Conservation (phyloP, 2,329 filamentous ascomycete genomes). For the Pezicula carpinea region DNA sequence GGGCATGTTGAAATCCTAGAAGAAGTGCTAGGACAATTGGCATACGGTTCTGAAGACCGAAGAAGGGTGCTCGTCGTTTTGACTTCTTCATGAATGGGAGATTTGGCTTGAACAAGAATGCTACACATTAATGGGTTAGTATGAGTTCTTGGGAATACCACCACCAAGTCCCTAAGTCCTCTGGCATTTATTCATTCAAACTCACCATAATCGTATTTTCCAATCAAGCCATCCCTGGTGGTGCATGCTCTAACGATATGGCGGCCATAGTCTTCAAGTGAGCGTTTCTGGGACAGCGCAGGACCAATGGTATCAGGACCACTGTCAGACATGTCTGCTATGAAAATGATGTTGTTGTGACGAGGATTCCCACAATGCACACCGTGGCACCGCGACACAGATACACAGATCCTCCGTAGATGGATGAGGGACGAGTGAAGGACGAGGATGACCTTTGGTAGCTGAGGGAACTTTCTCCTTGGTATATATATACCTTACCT, state of each 20-base stretch:
- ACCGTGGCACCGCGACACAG: no score
- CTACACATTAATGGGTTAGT: conserved; percentile 15
- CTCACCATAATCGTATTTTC: conserved; percentile 76
- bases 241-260: conserved; percentile 41
- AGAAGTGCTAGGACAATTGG: conserved; percentile 70
- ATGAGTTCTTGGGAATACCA: conserved; percentile 53
- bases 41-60: conserved; percentile 76
- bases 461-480: no score
- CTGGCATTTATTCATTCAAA: conserved; percentile 46
- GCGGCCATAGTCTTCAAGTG: conserved; percentile 34
- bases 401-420: no score
- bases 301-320: conserved; percentile 40
- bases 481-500: no score
- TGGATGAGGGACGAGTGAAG: no score
- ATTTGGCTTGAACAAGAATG: conserved; percentile 70
- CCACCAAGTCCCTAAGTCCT: no score
- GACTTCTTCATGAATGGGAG: conserved; percentile 74
- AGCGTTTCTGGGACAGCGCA: conserved; percentile 33
- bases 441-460: no score
- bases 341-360: not conserved
- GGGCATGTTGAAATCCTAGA: conserved; percentile 73
- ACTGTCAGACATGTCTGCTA: conserved; percentile 20
- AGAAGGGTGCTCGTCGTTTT: conserved; percentile 64
- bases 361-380: no score
- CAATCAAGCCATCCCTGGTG: conserved; percentile 65